phyloP scores from a whole-genome alignment of 495 filamentous ascomycete genomes.

The Penicillium arizonense region DNA sequence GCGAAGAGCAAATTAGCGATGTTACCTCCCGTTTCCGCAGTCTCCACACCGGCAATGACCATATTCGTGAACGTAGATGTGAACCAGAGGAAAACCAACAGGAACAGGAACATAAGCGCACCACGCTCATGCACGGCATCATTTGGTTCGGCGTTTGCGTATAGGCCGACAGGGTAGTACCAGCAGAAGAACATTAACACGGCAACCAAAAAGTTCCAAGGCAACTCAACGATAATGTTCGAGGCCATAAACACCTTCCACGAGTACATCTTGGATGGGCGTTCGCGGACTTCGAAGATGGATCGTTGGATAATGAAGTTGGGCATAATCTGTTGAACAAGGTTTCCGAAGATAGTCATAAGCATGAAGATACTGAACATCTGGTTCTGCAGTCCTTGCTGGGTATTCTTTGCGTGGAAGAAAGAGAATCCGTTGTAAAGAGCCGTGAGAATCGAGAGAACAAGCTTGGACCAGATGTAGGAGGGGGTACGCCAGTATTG shows the following conservation, averaged over 20 bases:
- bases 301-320: slow-evolving; percentile 66
- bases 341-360: slow-evolving; percentile 77
- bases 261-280: slow-evolving; percentile 70
- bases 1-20: slow-evolving; percentile 62
- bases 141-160: slow-evolving; percentile 46
- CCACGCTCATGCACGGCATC: slow-evolving; percentile 49
- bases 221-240: slow-evolving; percentile 71
- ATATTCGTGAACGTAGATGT: slow-evolving; percentile 64
- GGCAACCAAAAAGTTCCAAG: slow-evolving; percentile 66
- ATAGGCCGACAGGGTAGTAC: slow-evolving; percentile 70
- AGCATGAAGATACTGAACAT: slow-evolving; percentile 91
- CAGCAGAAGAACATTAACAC: slow-evolving; percentile 62
- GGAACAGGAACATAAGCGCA: slow-evolving; percentile 58
- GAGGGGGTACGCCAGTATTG: slow-evolving; percentile 61
- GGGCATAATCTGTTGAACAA: slow-evolving; percentile 78
- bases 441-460: slow-evolving; percentile 49
- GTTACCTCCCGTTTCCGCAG: slow-evolving; percentile 61
- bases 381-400: slow-evolving; percentile 86
- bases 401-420: slow-evolving; percentile 69
- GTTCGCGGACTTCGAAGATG: slow-evolving; percentile 72
- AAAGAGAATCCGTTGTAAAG: slow-evolving; percentile 95
- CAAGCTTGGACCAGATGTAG: slow-evolving; percentile 59
- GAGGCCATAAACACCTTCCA: slow-evolving; percentile 72
- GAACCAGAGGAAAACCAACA: slow-evolving; percentile 55
- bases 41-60: slow-evolving; percentile 61